phyloP scores from a whole-genome alignment of 2,329 filamentous ascomycete species.

The Cladosporium austrohemisphaericum region DNA sequence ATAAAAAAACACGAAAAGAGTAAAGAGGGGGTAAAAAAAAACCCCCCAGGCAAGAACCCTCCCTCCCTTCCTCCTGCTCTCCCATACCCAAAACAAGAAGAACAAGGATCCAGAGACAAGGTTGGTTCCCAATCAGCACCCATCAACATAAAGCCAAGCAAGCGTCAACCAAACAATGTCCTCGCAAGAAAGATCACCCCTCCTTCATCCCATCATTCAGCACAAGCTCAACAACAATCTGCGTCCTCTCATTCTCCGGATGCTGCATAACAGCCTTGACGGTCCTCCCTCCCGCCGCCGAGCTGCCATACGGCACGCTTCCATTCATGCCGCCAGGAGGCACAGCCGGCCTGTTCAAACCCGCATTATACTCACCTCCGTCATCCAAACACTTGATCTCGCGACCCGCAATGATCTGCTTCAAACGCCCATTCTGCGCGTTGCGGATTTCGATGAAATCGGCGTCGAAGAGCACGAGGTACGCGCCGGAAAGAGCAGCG shows the following conservation, averaged over 20 bases:
- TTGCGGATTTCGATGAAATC: conserved; percentile 98
- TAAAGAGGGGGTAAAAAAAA: too few relatives aligned
- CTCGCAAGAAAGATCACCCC: too few relatives aligned
- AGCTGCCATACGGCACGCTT: conserved; percentile 27
- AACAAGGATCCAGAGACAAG: too few relatives aligned
- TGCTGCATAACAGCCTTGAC: conserved; percentile 96
- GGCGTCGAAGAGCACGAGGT: conserved; percentile 87
- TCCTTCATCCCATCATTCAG: conserved; percentile 70
- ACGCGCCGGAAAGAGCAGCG: conserved; percentile 86
- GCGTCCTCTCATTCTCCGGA: conserved; percentile 76
- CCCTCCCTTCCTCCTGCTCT: too few relatives aligned
- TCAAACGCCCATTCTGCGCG: conserved; percentile 86
- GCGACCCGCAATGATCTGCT: conserved; percentile 89
- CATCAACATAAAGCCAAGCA: too few relatives aligned
- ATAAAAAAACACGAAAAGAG: too few relatives aligned
- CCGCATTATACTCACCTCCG: conserved; percentile 60
- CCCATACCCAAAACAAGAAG: too few relatives aligned
- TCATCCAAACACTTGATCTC: conserved; percentile 91
- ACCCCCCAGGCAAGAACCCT: too few relatives aligned
- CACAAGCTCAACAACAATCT: conserved; percentile 87
- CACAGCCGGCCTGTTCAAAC: conserved; percentile 21
- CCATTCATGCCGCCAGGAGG: conserved; percentile 35
- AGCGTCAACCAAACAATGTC: too few relatives aligned
- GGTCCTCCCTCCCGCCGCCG: conserved; percentile 53
- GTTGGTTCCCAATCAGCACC: too few relatives aligned